phyloP scores from a whole-genome alignment of 164 flowering plant species.

The Platanus orientalis region DNA sequence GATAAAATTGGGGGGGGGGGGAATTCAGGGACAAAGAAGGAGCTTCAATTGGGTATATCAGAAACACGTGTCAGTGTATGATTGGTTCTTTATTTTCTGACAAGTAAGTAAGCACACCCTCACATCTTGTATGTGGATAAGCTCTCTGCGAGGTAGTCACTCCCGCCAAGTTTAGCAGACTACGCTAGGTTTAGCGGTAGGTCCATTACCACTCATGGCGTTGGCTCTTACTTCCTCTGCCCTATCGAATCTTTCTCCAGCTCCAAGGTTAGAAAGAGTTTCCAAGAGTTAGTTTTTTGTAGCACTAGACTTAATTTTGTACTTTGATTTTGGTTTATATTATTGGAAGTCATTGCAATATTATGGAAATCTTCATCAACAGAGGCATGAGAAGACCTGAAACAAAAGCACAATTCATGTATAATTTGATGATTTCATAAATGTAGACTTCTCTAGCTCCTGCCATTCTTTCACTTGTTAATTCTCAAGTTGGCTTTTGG shows the following conservation, averaged over 20 bases:
- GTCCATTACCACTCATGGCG: slow-evolving; percentile 42
- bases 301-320: background rate
- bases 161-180: background rate
- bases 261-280: slow-evolving; percentile 25
- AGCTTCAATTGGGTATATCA: background rate
- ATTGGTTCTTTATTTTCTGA: background rate
- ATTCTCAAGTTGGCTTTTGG: too few species aligned
- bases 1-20: too few species aligned
- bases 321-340: background rate
- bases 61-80: background rate
- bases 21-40: too few species aligned
- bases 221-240: slow-evolving; percentile 49
- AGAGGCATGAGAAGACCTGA: background rate
- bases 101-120: background rate
- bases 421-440: too few species aligned
- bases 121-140: too few species aligned
- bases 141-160: background rate
- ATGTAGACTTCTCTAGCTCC: too few species aligned
- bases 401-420: too few species aligned
- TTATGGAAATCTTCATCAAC: too few species aligned
- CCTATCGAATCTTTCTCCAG: slow-evolving; percentile 33
- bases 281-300: background rate
- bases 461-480: too few species aligned
- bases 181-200: background rate
- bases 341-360: too few species aligned